These are phyloP conservation scores for Phylloporus sp. DNA, from an alignment of 768 basidiomycete species.

Conservation along the genomic window DNA sequence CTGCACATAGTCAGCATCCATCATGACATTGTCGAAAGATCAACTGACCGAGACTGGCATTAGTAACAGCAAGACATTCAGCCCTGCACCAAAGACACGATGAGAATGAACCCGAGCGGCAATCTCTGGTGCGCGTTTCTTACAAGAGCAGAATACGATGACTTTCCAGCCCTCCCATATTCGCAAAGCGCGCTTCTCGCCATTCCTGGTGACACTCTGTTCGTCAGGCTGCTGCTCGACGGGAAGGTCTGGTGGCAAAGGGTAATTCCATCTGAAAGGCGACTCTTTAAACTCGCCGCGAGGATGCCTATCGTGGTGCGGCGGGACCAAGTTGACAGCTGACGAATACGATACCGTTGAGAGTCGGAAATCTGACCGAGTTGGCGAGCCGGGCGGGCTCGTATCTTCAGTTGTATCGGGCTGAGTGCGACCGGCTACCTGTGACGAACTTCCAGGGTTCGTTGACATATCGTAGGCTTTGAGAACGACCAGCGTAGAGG, in stretches of 20 bases:
- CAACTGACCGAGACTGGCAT: constrained; percentile 63
- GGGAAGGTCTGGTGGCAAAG: constrained; percentile 20
- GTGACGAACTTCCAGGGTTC: neutral
- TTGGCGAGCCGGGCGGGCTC: constrained; percentile 12
- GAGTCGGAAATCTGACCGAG: constrained; percentile 20
- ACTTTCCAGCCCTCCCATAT: constrained; percentile 49
- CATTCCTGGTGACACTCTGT: neutral
- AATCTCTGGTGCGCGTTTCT: constrained; percentile 14
- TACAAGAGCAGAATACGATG: constrained; percentile 55
- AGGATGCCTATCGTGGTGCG: constrained; percentile 5
- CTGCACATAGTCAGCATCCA: constrained; percentile 30
- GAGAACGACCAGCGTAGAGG: constrained; percentile 27
- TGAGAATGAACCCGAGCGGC: neutral
- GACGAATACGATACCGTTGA: constrained; percentile 24
- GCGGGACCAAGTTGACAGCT: constrained; percentile 21
- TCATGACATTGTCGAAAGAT: neutral
- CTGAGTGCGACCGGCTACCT: neutral
- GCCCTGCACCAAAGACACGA: constrained; percentile 40
- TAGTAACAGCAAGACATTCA: constrained; percentile 61
- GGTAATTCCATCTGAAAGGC: constrained; percentile 30
- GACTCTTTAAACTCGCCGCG: constrained; percentile 24
- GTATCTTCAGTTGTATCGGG: constrained; percentile 1
- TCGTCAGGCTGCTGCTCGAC: constrained; percentile 2
- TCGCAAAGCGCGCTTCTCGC: constrained; percentile 10
- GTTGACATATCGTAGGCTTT: constrained; percentile 20